These are phyloP conservation scores for Plasmodiophora brassicae DNA, from an alignment of 208 protist genomes.

Conservation along the genomic window DNA sequence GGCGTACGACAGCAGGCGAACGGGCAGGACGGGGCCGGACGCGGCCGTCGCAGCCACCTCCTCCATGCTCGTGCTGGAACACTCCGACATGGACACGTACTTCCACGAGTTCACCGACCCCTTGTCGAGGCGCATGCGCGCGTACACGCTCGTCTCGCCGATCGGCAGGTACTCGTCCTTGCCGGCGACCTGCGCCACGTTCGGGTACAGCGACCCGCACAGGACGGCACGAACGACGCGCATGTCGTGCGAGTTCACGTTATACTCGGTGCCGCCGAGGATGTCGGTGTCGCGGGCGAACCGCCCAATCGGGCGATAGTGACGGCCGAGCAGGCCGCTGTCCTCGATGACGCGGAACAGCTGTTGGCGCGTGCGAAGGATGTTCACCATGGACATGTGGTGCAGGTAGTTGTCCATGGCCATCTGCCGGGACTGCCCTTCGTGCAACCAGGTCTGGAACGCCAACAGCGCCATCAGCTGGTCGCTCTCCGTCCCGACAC, in stretches of 20 bases:
- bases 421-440: not conserved
- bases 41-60: not conserved
- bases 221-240: not conserved
- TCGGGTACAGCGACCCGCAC: not conserved
- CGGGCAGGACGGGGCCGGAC: not conserved
- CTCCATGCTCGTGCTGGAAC: not conserved
- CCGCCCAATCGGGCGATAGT: not conserved
- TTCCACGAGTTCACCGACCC: not conserved
- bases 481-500: not conserved
- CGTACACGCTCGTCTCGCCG: not conserved
- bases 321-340: not conserved
- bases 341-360: not conserved
- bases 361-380: not conserved
- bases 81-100: not conserved
- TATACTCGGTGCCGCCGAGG: not conserved
- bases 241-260: not conserved
- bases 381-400: not conserved
- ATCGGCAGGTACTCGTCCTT: not conserved
- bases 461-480: not conserved
- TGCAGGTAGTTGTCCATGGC: not conserved
- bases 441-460: not conserved
- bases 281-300: not conserved
- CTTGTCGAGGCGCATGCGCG: not conserved
- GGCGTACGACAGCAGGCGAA: not conserved
- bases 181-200: not conserved